phyloP scores from a whole-genome alignment of 306 rosid species.

The Vicia villosa region DNA sequence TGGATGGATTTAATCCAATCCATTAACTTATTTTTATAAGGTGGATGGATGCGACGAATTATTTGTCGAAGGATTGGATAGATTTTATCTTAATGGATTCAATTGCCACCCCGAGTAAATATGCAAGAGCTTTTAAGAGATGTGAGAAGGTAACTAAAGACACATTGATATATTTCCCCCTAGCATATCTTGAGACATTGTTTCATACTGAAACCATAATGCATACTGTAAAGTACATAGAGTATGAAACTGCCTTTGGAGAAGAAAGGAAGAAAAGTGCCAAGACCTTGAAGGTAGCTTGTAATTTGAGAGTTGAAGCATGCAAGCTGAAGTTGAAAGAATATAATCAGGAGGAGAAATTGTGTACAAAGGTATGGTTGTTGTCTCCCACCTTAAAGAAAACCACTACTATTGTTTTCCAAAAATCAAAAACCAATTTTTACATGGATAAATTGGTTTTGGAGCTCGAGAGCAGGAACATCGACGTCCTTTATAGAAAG shows the following conservation, averaged over 20 bases:
- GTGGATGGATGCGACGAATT: too few relatives aligned
- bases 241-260: conserved; percentile 61
- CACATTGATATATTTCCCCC: not conserved
- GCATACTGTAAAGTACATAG: conserved; percentile 81
- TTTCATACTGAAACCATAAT: too few relatives aligned
- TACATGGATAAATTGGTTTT: conserved; percentile 54
- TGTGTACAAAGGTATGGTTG: conserved; percentile 72
- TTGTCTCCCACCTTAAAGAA: not conserved
- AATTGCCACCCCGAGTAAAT: conserved; percentile 50
- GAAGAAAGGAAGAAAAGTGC: conserved; percentile 82
- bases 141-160: conserved; percentile 69
- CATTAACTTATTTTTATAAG: too few relatives aligned
- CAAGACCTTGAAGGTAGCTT: conserved; percentile 73
- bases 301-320: conserved; percentile 88
- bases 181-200: not conserved
- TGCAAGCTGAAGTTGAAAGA: conserved; percentile 83
- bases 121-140: conserved; percentile 81
- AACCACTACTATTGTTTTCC: not conserved
- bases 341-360: conserved; percentile 74
- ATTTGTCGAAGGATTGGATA: too few relatives aligned
- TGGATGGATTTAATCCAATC: too few relatives aligned
- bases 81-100: too few relatives aligned
- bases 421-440: not conserved
- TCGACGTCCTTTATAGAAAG: conserved; percentile 91
- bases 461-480: conserved; percentile 68